These are phyloP conservation scores for Sporothrix inflata DNA, from an alignment of 2,329 filamentous ascomycete species.

Conservation along the genomic window DNA sequence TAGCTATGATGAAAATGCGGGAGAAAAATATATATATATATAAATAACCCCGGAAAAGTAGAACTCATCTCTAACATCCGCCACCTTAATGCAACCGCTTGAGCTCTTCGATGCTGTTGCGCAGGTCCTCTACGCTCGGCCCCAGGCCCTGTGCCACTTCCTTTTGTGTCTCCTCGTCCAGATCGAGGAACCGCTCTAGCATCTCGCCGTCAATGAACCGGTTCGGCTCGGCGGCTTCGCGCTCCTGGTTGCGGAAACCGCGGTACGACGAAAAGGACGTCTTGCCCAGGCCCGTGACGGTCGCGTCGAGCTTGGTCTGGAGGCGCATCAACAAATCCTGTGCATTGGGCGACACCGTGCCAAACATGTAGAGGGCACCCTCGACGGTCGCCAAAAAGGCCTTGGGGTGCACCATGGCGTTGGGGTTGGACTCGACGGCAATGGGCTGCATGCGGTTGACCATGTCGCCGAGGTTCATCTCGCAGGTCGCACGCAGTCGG, in stretches of 20 bases:
- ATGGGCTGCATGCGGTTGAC: conserved; percentile 85
- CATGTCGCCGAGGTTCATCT: conserved; percentile 88
- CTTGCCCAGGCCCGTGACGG: conserved; percentile 70
- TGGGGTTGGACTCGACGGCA: conserved; percentile 65
- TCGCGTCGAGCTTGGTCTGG: conserved; percentile 69
- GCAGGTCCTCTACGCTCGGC: conserved; percentile 64
- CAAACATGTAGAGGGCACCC: conserved; percentile 88
- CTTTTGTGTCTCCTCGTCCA: conserved; percentile 61
- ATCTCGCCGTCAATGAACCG: conserved; percentile 93
- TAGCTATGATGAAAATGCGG: not conserved
- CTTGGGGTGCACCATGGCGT: conserved; percentile 72
- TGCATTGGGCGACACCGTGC: conserved; percentile 70
- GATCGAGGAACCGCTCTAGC: conserved; percentile 80
- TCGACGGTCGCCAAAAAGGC: conserved; percentile 93
- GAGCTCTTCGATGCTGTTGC: conserved; percentile 64
- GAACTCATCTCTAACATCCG: too few species aligned
- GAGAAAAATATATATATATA: not conserved
- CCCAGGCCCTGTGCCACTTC: conserved; percentile 59
- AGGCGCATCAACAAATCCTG: conserved; percentile 83
- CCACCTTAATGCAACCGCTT: conserved; percentile 56
- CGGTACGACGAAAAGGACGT: conserved; percentile 79
- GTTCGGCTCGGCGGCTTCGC: conserved; percentile 74
- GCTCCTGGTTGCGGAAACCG: conserved; percentile 75
- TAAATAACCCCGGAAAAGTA: not conserved
- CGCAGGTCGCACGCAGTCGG: conserved; percentile 72